phyloP scores from a whole-genome alignment of 2,329 filamentous ascomycete genomes.

The Botrytis aclada region DNA sequence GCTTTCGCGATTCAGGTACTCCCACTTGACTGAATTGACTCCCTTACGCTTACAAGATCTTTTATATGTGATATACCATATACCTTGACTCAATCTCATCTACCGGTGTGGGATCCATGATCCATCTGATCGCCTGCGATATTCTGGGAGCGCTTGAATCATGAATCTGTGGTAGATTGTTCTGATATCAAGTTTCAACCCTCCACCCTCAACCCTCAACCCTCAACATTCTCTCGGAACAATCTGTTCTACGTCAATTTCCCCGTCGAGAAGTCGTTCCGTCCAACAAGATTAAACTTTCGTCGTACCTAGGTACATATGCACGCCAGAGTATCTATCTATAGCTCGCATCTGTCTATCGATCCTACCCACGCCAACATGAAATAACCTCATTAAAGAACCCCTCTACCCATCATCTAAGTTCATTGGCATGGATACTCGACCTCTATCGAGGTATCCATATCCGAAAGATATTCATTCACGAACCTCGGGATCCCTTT shows the following conservation, averaged over 20 bases:
- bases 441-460: not conserved
- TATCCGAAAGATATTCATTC: not conserved
- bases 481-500: not conserved
- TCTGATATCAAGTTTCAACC: not conserved
- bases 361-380: not conserved
- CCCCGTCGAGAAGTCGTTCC: not conserved
- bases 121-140: not conserved
- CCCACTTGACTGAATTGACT: not conserved
- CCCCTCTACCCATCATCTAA: not conserved
- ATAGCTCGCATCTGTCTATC: not conserved
- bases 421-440: not conserved
- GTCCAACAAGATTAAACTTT: not conserved
- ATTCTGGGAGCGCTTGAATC: not conserved
- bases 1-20: not conserved
- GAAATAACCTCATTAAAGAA: slow-evolving; percentile 4
- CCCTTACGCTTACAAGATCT: not conserved
- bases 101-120: not conserved
- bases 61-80: not conserved
- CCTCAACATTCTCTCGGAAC: not conserved
- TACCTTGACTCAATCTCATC: not conserved
- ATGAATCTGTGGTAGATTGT: not conserved
- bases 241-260: not conserved
- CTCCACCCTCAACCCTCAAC: not conserved
- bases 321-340: not conserved
- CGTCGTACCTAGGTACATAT: not conserved